phyloP scores from a whole-genome alignment of 2,329 filamentous ascomycete species.

The Cladophialophora chaetospira region DNA sequence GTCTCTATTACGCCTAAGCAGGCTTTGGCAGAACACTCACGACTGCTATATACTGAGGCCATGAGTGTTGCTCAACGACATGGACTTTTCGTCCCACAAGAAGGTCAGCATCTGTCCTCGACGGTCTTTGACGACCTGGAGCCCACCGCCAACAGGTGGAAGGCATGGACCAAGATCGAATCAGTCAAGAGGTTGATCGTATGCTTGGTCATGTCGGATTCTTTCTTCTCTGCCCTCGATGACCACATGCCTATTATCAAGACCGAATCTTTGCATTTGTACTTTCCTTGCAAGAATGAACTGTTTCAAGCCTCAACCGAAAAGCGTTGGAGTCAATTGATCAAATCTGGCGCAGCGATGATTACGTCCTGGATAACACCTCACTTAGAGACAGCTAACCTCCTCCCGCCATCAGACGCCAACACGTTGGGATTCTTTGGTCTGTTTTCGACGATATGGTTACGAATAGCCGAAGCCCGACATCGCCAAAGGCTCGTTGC shows the following conservation, averaged over 20 bases:
- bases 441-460: slow-evolving; percentile 7
- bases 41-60: slow-evolving; percentile 2
- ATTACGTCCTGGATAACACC: slow-evolving; percentile 11
- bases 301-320: slow-evolving; percentile 10
- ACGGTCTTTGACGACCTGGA: background rate
- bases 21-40: slow-evolving; percentile 2
- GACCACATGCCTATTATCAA: slow-evolving; percentile 9
- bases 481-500: background rate
- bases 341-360: slow-evolving; percentile 1
- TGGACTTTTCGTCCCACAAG: slow-evolving; percentile 3
- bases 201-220: slow-evolving; percentile 13
- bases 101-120: slow-evolving; percentile 5
- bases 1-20: slow-evolving; percentile 6
- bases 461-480: slow-evolving; percentile 6
- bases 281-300: slow-evolving; percentile 12
- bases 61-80: slow-evolving; percentile 6
- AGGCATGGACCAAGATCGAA: slow-evolving; percentile 16
- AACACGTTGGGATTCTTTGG: slow-evolving; percentile 8
- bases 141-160: slow-evolving; percentile 5
- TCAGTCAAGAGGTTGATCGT: slow-evolving; percentile 16
- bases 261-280: slow-evolving; percentile 7
- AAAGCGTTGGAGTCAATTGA: slow-evolving; percentile 6
- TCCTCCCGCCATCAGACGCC: slow-evolving; percentile 5
- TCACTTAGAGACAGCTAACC: background rate
- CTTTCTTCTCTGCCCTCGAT: slow-evolving; percentile 2